Conservation (phyloP, 495 filamentous ascomycete species). For the Xanthoparmelia taractica region DNA sequence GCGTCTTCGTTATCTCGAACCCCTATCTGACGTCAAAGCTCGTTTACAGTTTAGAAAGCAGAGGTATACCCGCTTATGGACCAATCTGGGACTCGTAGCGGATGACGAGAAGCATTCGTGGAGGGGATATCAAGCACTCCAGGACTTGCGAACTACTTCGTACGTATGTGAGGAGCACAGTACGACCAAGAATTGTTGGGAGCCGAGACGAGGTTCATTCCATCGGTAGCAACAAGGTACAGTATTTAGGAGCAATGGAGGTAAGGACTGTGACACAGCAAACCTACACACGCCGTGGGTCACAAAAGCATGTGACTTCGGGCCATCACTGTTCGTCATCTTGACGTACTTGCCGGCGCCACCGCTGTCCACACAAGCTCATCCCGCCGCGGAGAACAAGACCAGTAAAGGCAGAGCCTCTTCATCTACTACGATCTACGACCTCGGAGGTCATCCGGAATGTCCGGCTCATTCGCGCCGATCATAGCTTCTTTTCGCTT, state of each 20-base stretch:
- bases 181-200: not conserved
- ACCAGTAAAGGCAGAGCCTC: not conserved
- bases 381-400: not conserved
- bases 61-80: constrained; percentile 65
- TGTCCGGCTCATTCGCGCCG: not conserved
- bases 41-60: constrained; percentile 63
- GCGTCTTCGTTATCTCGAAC: constrained; percentile 71
- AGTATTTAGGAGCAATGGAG: not conserved
- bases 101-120: not conserved
- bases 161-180: not conserved
- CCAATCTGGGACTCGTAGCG: constrained; percentile 72
- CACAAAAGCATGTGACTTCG: not conserved
- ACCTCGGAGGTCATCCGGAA: not conserved
- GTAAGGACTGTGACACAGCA: not conserved
- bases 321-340: not conserved
- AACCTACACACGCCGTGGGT: not conserved
- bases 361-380: not conserved
- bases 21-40: constrained; percentile 61
- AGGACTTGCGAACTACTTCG: not conserved
- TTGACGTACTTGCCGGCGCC: not conserved
- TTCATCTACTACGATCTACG: not conserved
- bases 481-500: not conserved
- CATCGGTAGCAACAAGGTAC: not conserved
- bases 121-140: not conserved
- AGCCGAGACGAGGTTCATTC: not conserved